Evolutionary conservation across 805 yeast species (phyloP).

Genomic region (Yarrowia divulgata): DNA sequence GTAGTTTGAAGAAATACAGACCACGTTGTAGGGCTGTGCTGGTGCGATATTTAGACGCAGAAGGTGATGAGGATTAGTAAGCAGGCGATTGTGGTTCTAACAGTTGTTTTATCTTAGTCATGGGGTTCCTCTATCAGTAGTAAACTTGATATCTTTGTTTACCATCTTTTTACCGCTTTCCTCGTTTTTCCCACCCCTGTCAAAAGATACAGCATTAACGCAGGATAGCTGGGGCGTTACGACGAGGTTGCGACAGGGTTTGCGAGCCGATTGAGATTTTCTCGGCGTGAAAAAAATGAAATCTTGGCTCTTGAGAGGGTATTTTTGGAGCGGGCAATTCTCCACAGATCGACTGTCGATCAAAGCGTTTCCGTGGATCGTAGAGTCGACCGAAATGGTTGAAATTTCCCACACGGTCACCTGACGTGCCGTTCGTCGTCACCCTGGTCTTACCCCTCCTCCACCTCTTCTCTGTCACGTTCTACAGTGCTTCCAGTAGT

Average conservation of each 20-base stretch:
- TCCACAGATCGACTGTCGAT: constrained; percentile 12
- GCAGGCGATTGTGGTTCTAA: background rate
- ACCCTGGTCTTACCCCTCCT: too few species aligned
- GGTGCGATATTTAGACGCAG: background rate
- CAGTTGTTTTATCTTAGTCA: background rate
- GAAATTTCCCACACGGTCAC: too few species aligned
- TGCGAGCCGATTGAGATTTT: too few species aligned
- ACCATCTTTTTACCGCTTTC: too few species aligned
- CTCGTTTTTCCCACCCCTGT: background rate
- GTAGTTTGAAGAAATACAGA: background rate
- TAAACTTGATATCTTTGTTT: background rate
- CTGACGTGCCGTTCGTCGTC: too few species aligned
- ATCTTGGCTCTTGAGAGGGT: background rate
- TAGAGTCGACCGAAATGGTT: too few species aligned
- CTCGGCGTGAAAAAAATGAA: too few species aligned
- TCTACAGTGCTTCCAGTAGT: too few species aligned
- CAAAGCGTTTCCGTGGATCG: background rate
- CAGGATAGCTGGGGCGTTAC: background rate
- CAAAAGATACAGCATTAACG: background rate
- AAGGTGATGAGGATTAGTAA: background rate
- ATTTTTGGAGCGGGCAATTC: background rate
- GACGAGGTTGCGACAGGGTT: background rate
- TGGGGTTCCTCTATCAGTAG: background rate
- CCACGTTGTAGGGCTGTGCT: background rate
- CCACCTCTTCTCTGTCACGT: too few species aligned